phyloP scores from a whole-genome alignment of 768 basidiomycete genomes.

The Tulasnella calospora region DNA sequence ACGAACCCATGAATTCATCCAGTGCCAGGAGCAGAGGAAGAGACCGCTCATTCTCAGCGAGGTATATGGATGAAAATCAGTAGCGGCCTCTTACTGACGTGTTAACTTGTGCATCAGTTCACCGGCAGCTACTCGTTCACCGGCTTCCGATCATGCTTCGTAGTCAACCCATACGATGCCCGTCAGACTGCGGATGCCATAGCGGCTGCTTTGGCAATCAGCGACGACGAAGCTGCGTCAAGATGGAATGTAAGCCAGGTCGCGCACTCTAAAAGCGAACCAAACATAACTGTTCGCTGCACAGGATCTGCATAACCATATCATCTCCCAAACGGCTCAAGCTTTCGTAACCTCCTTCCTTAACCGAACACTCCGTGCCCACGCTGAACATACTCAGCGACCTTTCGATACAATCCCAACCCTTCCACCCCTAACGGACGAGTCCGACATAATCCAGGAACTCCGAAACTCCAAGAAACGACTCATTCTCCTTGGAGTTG shows the following conservation, averaged over 20 bases:
- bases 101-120: conserved; percentile 46
- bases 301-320: conserved; percentile 74
- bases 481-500: conserved; percentile 69
- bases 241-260: conserved; percentile 60
- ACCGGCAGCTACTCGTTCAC: conserved; percentile 81
- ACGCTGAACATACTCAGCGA: conserved; percentile 57
- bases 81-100: not conserved
- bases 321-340: conserved; percentile 81
- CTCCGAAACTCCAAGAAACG: conserved; percentile 62
- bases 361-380: conserved; percentile 65
- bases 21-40: conserved; percentile 67
- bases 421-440: conserved; percentile 8
- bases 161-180: conserved; percentile 80
- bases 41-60: conserved; percentile 75
- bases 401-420: conserved; percentile 31
- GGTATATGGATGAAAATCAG: conserved; percentile 39
- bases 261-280: not conserved
- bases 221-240: conserved; percentile 60
- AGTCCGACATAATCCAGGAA: conserved; percentile 42
- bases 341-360: conserved; percentile 77
- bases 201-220: conserved; percentile 71
- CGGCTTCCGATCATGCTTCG: conserved; percentile 80
- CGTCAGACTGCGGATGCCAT: conserved; percentile 79
- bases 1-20: conserved; percentile 48
- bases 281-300: conserved; percentile 28